Evolutionary conservation across 2,329 filamentous ascomycete species (phyloP), one percentile per base, ranked within the genome.

Genomic region (Curvularia sp.): DNA sequence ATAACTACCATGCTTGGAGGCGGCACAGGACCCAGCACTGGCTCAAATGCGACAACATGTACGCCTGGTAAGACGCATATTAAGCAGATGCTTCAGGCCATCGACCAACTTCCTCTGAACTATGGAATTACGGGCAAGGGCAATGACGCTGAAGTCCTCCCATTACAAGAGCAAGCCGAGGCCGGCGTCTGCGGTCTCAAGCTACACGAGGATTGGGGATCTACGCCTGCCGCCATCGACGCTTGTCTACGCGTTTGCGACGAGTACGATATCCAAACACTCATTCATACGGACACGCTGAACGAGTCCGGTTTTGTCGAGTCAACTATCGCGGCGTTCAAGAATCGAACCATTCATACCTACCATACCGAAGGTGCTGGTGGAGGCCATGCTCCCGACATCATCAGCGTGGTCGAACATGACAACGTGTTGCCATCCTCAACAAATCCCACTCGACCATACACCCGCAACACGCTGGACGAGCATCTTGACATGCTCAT

Each of bases 301-400:
- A 98, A 98, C 77, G 94, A 98, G 78, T 94, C 91, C 18, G 94
- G 94, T n/a, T 98, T 97, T 72, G 94, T 98, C 50, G 94, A 97
- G 75, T 89, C 91, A 58, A 97, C 93, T 2, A 87, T 97, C 61
- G 86, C 83, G n/a, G 88, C 93, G 3, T 90, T 98, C 83, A 92
- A 92, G 75, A 84, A 87, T 72, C 88, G 94, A 60, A 91, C 92
- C 1, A 96, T 98, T 70, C 94, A 98, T 79, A 96, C 94, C 1
- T 98, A 98, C 78, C 94, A 98, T 79, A 97, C 93, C 31, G 94
- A 98, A 81, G 94, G 94, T 41, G 94, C 94, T 1, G 94, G 94
- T 41, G 94, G 94, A 65, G 94, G 94, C 3, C 94, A 98, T 77
- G 94, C 94, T 0, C 94, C 94, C 0, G 94, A 98, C 76, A 97